phyloP scores from a whole-genome alignment of 805 yeast genomes.

The Metschnikowia rubicola region DNA sequence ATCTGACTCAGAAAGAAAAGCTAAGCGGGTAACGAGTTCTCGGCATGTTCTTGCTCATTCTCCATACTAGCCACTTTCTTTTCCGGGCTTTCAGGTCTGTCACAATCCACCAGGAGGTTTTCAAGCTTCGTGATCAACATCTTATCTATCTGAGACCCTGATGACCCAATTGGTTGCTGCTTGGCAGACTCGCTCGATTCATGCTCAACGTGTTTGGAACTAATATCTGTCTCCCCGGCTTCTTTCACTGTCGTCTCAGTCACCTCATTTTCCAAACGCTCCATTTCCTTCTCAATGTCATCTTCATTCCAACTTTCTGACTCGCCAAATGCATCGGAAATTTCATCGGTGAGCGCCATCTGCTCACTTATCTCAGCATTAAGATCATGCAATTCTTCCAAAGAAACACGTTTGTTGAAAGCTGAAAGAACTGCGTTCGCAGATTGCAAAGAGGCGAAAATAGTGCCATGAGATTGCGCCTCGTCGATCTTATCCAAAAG shows the following conservation, averaged over 20 bases:
- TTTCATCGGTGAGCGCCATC: conserved; percentile 25
- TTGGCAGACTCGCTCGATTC: not conserved
- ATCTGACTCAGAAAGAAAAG: too few relatives aligned
- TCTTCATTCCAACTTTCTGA: conserved; percentile 18
- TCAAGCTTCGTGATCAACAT: not conserved
- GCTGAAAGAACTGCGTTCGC: conserved; percentile 25
- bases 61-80: not conserved
- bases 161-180: not conserved
- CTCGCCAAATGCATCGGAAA: conserved; percentile 23
- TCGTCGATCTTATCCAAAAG: conserved; percentile 35
- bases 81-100: not conserved
- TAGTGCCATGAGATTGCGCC: conserved; percentile 26
- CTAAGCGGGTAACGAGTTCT: too few relatives aligned
- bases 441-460: conserved; percentile 25
- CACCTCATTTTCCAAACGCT: conserved; percentile 15
- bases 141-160: not conserved
- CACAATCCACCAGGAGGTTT: not conserved
- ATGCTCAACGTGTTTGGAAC: too few relatives aligned
- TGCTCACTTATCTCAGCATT: conserved; percentile 30
- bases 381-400: conserved; percentile 27
- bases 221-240: not conserved
- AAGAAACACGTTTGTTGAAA: conserved; percentile 26
- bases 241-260: not conserved
- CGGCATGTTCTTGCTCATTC: not conserved
- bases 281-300: conserved; percentile 31